Percentiles rank a stretch among this genome's conserved stretches.
These are phyloP conservation scores for Curvularia sp. DNA, from an alignment of 2,329 filamentous ascomycete species.

Conservation along the genomic window DNA sequence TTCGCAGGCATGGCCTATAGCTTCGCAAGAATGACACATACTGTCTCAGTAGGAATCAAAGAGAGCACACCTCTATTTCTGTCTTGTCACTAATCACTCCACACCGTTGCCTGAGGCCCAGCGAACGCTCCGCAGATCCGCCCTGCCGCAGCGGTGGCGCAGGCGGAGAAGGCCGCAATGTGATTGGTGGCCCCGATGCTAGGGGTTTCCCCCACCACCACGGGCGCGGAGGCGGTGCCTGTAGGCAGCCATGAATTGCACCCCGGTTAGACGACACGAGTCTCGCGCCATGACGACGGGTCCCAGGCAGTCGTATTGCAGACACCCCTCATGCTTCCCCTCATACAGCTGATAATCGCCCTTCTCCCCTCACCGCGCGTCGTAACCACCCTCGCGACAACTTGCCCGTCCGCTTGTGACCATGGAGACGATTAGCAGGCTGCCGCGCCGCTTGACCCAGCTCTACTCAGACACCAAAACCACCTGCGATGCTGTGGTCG, in stretches of 20 bases:
- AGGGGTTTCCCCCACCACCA: slow-evolving; percentile 8
- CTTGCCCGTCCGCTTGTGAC: slow-evolving; percentile 9
- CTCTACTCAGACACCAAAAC: slow-evolving; percentile 84
- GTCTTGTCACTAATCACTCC: not conserved
- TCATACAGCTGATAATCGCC: slow-evolving; percentile 16
- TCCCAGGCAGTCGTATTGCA: slow-evolving; percentile 37
- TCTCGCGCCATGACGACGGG: slow-evolving; percentile 37
- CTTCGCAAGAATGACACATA: not conserved
- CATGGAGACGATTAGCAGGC: slow-evolving; percentile 49
- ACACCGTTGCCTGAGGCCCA: not conserved
- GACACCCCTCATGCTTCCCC: slow-evolving; percentile 29
- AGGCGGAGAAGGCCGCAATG: slow-evolving; percentile 12
- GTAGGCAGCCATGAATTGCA: slow-evolving; percentile 44
- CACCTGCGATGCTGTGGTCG: slow-evolving; percentile 72
- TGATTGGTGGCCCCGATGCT: slow-evolving; percentile 14
- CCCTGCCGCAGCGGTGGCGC: slow-evolving; percentile 12
- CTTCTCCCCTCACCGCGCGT: slow-evolving; percentile 13
- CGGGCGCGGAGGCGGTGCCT: slow-evolving; percentile 23
- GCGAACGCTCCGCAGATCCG: not conserved
- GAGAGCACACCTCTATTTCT: not conserved
- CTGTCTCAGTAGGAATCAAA: not conserved
- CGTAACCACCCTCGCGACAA: slow-evolving; percentile 13
- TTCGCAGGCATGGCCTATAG: not conserved
- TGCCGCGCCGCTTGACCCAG: slow-evolving; percentile 55
- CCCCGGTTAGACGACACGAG: slow-evolving; percentile 28